phyloP scores from a whole-genome alignment of 2,329 filamentous ascomycete genomes.

The Herpotrichia juniperi region DNA sequence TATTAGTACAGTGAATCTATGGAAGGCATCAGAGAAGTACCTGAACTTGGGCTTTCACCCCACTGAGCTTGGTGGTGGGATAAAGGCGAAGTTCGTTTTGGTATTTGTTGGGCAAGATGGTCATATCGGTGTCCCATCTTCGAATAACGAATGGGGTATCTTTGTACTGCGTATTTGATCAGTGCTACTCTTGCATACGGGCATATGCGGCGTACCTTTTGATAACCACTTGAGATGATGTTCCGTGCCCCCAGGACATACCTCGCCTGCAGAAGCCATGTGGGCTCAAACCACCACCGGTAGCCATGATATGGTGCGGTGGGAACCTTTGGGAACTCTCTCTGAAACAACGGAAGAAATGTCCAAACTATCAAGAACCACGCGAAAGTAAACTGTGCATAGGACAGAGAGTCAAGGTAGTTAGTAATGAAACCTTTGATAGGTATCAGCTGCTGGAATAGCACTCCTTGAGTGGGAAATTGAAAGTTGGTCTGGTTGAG shows the following conservation, averaged over 20 bases:
- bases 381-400: not conserved
- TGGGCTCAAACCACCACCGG: slow-evolving; percentile 6
- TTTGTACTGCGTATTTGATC: slow-evolving; percentile 9
- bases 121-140: slow-evolving; percentile 7
- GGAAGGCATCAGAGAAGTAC: not conserved
- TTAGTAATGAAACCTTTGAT: slow-evolving; percentile 1
- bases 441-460: slow-evolving; percentile 6
- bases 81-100: slow-evolving; percentile 10
- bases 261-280: not conserved
- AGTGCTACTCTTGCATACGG: not conserved
- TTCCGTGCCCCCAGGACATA: not conserved
- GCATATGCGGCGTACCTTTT: slow-evolving; percentile 6
- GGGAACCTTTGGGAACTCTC: not conserved
- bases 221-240: slow-evolving; percentile 3
- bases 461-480: slow-evolving; percentile 5
- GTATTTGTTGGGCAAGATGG: slow-evolving; percentile 10
- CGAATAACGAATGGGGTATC: slow-evolving; percentile 4
- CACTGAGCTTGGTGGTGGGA: slow-evolving; percentile 8
- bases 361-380: not conserved
- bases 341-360: not conserved
- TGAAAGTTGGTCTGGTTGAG: slow-evolving; percentile 6
- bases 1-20: not conserved
- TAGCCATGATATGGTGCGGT: slow-evolving; percentile 1
- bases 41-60: slow-evolving; percentile 6
- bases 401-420: slow-evolving; percentile 1